Base-by-base conservation (phyloP, 352 stramenopile species). In the Phytophthora uliginosa region DNA sequence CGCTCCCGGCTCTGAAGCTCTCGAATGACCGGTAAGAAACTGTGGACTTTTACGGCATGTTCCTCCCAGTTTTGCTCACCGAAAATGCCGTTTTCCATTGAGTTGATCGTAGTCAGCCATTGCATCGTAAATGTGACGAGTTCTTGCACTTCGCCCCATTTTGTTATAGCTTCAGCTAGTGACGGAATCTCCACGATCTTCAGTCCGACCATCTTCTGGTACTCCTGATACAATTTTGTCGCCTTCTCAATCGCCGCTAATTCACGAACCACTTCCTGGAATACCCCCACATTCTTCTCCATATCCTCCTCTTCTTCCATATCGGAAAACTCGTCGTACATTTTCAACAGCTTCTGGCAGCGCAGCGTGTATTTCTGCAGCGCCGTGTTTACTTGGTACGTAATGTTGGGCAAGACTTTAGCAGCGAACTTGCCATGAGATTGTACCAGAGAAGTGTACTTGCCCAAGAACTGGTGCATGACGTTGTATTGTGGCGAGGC, bases 51-150 rank as follows among this genome's bases (percentile, higher is more conserved):
- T 15, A 84, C 76, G 2, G 75, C 62, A 53, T 92, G 81, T 7
- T 28, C 24, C 47, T 50, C 38, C 86, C 86, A 94, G 18, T 84
- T 79, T 69, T 94, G 86, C 15, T 89, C 80, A 5, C 76, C 78
- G 63, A 94, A 92, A 52, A 92, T 86, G 0, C 79, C 82, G n/a
- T 83, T 86, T 59, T 92, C 85, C 83, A 92, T 94, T 20, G 77
- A 55, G 38, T 79, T 74, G 13, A 81, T 78, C 0, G 77, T 66
- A 0, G 59, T 34, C 20, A 81, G 77, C 86, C 86, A 94, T 31
- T 89, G 65, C 12, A 83, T 55, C 1, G 70, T 82, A 36, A 94
- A 77, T 0, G 47, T 68, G 18, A 89, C 79, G 15, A 94, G 57
- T n/a, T 89, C 79, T 40, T 93, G 78, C 8, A 90, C 83, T 40